Percentiles rank a stretch among this genome's conserved stretches.
Evolutionary conservation across 306 rosid species (phyloP).

Genomic region (Spatholobus suberectus): DNA sequence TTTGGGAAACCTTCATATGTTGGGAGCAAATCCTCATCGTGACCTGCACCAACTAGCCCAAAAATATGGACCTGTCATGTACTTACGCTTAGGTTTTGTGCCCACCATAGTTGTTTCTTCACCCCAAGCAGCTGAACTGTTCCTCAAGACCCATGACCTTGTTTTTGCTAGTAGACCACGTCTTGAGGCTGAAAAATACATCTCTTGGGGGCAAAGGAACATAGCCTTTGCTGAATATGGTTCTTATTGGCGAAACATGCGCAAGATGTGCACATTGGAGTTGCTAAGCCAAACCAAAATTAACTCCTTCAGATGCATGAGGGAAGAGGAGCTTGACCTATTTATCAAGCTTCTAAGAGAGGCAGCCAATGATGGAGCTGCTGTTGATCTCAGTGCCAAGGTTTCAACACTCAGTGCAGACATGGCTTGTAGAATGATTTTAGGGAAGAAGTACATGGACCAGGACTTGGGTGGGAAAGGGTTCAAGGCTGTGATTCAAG

Average conservation of each 20-base stretch:
- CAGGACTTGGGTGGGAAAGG: too few relatives aligned
- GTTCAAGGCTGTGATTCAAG: too few relatives aligned
- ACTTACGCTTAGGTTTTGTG: conserved; percentile 56
- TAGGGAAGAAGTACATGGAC: too few relatives aligned
- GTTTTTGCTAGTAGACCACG: conserved; percentile 68
- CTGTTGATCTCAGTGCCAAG: too few relatives aligned
- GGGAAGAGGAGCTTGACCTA: conserved; percentile 58
- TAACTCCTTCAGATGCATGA: conserved; percentile 55
- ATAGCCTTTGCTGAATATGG: conserved; percentile 54
- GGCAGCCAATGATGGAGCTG: too few relatives aligned
- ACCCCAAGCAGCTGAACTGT: conserved; percentile 68
- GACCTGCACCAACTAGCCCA: conserved; percentile 58
- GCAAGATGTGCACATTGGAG: conserved; percentile 73
- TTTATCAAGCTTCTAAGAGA: too few relatives aligned
- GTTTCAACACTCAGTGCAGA: too few relatives aligned
- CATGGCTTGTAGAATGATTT: too few relatives aligned
- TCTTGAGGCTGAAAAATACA: conserved; percentile 43
- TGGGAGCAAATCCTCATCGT: conserved; percentile 58
- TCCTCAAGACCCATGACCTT: conserved; percentile 69
- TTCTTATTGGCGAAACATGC: conserved; percentile 70
- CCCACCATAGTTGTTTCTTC: conserved; percentile 69
- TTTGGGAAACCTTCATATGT: conserved; percentile 60
- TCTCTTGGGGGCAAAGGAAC: conserved; percentile 54
- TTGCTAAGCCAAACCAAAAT: conserved; percentile 58
- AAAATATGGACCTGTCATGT: conserved; percentile 69